phyloP scores from a whole-genome alignment of 306 rosid genomes.

The Leucaena leucocephala region DNA sequence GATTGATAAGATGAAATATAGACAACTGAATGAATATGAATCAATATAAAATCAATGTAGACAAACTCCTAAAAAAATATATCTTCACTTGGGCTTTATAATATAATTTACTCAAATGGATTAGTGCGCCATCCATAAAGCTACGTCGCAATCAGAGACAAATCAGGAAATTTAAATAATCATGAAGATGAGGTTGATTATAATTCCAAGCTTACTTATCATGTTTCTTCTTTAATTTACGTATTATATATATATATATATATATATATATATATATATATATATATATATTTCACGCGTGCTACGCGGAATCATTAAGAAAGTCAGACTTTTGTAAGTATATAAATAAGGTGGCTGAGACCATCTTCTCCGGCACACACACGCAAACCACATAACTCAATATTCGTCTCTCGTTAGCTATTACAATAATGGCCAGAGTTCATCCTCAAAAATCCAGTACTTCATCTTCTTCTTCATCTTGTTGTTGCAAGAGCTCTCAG shows the following conservation, averaged over 20 bases:
- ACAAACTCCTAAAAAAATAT: too few species aligned
- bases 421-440: slow-evolving; percentile 48
- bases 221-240: not conserved
- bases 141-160: not conserved
- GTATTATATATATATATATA: not conserved
- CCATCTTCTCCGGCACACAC: not conserved
- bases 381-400: not conserved
- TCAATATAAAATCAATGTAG: too few species aligned
- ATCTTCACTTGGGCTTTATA: not conserved
- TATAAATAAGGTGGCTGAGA: slow-evolving; percentile 14
- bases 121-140: slow-evolving; percentile 1
- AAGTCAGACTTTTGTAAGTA: not conserved
- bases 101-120: not conserved
- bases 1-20: too few species aligned
- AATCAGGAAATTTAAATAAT: not conserved
- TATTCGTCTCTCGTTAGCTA: not conserved
- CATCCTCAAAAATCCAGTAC: slow-evolving; percentile 37
- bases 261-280: not conserved
- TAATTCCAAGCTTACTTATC: not conserved
- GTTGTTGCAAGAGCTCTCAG: slow-evolving; percentile 18
- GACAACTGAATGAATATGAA: too few species aligned
- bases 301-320: not conserved
- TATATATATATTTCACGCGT: not conserved
- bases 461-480: slow-evolving; percentile 29
- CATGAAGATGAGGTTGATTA: not conserved